Conservation (phyloP, 1,284 basidiomycete species). For the Heterobasidion annosum region DNA sequence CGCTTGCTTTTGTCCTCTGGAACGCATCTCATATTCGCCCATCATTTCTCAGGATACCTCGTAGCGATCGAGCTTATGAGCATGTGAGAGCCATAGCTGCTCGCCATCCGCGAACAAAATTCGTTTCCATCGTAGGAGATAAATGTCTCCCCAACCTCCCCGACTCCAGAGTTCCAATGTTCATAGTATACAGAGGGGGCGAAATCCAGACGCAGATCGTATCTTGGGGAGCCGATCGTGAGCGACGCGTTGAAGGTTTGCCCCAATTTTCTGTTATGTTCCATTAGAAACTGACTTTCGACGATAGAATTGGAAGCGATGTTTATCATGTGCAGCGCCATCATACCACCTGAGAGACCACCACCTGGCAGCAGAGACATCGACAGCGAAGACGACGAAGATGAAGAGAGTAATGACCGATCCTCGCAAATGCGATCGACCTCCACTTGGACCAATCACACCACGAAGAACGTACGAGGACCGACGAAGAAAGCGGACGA, state of each 20-base stretch:
- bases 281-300: conserved; percentile 1
- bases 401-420: conserved; percentile 33
- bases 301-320: conserved; percentile 61
- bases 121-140: conserved; percentile 91
- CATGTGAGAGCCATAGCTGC: conserved; percentile 72
- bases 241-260: conserved; percentile 75
- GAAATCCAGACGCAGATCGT: conserved; percentile 83
- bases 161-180: conserved; percentile 84
- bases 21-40: not conserved
- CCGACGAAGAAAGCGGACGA: conserved; percentile 39
- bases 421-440: conserved; percentile 46
- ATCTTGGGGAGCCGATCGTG: conserved; percentile 72
- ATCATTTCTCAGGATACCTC: conserved; percentile 47
- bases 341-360: conserved; percentile 38
- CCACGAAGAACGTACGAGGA: conserved; percentile 48
- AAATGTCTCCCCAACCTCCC: conserved; percentile 97
- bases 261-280: not conserved
- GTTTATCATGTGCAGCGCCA: conserved; percentile 49
- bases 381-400: conserved; percentile 24
- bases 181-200: conserved; percentile 89
- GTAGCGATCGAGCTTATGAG: conserved; percentile 68
- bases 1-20: conserved; percentile 3
- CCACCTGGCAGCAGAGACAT: conserved; percentile 21
- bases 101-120: conserved; percentile 87
- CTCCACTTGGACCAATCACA: conserved; percentile 45